Conservation (phyloP, 23 red algal genomes). For the Gracilariopsis chorda region DNA sequence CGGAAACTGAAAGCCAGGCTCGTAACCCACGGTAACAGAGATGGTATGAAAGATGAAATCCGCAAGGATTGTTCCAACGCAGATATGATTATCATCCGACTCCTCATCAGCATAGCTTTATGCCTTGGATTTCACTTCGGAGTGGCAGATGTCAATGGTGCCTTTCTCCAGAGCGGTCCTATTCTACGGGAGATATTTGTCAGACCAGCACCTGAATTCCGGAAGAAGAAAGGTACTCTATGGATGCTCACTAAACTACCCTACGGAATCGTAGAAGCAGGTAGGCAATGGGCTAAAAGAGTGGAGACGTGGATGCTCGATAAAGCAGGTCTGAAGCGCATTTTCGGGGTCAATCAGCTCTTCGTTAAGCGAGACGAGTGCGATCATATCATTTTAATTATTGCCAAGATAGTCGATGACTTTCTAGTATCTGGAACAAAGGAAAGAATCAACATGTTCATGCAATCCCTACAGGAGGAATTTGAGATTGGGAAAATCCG, state of each 20-base stretch:
- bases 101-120: slow-evolving; percentile 6
- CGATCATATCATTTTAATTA: not conserved
- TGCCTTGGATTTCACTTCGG: slow-evolving; percentile 14
- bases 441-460: not conserved
- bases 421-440: not conserved
- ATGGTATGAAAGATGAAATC: slow-evolving; percentile 22
- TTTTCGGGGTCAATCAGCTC: not conserved
- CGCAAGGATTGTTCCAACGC: slow-evolving; percentile 18
- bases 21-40: not conserved
- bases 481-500: slow-evolving; percentile 20
- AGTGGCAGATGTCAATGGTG: not conserved
- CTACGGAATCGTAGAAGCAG: slow-evolving; percentile 31
- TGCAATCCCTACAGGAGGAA: not conserved
- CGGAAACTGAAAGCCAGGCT: not conserved
- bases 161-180: slow-evolving; percentile 16
- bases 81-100: not conserved
- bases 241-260: slow-evolving; percentile 30
- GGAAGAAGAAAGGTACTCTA: not conserved
- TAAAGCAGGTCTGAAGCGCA: not conserved
- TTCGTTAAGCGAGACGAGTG: not conserved
- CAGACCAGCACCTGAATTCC: not conserved
- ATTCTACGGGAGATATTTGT: slow-evolving; percentile 18
- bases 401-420: slow-evolving; percentile 11
- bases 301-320: slow-evolving; percentile 1
- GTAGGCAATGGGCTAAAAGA: slow-evolving; percentile 4